Percentiles rank a stretch among this genome's conserved stretches.
These are phyloP conservation scores for Cystobasidium ongulense DNA, from an alignment of 768 basidiomycete species.

Conservation along the genomic window DNA sequence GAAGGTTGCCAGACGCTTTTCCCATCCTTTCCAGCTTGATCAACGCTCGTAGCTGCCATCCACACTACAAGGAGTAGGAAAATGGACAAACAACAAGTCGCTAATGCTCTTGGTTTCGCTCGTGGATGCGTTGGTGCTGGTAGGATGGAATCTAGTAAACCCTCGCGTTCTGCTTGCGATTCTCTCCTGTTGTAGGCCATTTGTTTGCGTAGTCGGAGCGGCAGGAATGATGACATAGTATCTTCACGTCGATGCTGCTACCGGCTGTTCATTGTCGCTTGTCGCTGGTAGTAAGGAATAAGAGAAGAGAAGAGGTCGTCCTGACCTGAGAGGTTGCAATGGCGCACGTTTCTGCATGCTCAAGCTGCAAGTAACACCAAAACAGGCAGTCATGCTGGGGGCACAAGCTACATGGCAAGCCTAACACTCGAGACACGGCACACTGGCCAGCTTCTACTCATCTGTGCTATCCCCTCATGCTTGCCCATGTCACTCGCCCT, in stretches of 20 bases:
- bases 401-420: too few relatives aligned
- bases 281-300: neutral
- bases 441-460: too few relatives aligned
- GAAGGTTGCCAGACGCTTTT: neutral
- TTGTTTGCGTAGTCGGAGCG: neutral
- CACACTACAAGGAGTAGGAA: conserved; percentile 10
- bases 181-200: conserved; percentile 4
- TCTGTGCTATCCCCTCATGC: too few relatives aligned
- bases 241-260: neutral
- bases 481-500: too few relatives aligned
- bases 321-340: neutral
- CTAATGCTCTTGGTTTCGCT: neutral
- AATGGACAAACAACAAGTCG: neutral
- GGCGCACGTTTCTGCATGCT: neutral
- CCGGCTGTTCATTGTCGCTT: neutral
- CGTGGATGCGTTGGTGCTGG: conserved; percentile 26
- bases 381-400: too few relatives aligned
- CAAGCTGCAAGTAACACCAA: neutral
- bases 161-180: conserved; percentile 4
- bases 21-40: neutral
- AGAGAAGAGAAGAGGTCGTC: neutral
- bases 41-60: neutral
- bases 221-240: neutral
- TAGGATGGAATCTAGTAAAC: conserved; percentile 17
- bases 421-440: too few relatives aligned